Conservation (phyloP, 2,329 filamentous ascomycete genomes). For the Claviceps sp. region DNA sequence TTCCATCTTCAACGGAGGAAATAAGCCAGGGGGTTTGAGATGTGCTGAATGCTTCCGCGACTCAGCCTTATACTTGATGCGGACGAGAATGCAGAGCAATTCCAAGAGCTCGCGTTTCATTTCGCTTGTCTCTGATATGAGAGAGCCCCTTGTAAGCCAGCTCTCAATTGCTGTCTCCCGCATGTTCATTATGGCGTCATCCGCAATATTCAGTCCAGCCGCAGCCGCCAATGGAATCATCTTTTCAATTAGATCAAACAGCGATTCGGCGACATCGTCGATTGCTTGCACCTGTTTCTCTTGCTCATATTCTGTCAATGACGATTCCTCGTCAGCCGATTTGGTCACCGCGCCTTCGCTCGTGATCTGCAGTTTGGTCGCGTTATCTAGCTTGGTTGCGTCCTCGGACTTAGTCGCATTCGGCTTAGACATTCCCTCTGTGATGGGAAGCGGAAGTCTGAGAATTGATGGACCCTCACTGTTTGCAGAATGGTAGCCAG, state of each 20-base stretch:
- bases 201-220: constrained; percentile 3
- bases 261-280: constrained; percentile 9
- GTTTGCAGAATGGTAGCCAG: background rate
- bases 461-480: background rate
- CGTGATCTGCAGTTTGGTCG: background rate
- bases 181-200: constrained; percentile 10
- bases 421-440: background rate
- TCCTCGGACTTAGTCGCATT: background rate
- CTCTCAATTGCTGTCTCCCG: constrained; percentile 14
- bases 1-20: background rate
- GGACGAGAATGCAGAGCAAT: constrained; percentile 11
- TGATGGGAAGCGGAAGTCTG: background rate
- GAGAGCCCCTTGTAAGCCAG: constrained; percentile 14
- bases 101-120: constrained; percentile 11
- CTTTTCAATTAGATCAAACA: constrained; percentile 6
- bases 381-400: background rate
- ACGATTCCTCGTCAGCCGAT: constrained; percentile 4
- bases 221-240: constrained; percentile 9
- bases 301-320: background rate
- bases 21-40: background rate
- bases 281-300: background rate
- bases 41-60: constrained; percentile 6
- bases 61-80: constrained; percentile 12
- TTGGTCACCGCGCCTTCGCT: background rate
- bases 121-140: constrained; percentile 11